Conservation (phyloP, 306 rosid species). For the Cicer bijugum region DNA sequence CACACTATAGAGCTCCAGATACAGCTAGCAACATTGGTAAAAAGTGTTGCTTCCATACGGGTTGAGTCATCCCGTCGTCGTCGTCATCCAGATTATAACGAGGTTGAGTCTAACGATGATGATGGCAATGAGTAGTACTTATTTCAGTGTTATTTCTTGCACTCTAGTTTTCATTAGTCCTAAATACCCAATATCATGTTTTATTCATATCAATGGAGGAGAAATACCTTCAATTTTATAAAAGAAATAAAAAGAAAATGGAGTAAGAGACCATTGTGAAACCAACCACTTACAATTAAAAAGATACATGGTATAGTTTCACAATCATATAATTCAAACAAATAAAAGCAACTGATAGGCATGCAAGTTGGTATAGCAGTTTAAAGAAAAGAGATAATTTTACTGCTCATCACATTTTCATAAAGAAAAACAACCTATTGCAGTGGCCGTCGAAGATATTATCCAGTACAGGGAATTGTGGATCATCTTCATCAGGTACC, state of each 20-base stretch:
- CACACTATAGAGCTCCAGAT: too few species aligned
- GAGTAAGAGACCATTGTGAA: constrained; percentile 4
- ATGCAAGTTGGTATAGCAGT: not conserved
- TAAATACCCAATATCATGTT: constrained; percentile 1
- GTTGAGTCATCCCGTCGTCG: too few species aligned
- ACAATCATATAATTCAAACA: not conserved
- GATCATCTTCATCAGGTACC: constrained; percentile 91
- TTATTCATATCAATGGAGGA: constrained; percentile 20
- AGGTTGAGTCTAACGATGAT: too few species aligned
- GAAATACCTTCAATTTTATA: not conserved
- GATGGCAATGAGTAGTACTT: too few species aligned
- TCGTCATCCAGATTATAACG: too few species aligned
- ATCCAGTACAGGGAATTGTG: constrained; percentile 79
- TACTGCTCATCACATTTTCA: constrained; percentile 25
- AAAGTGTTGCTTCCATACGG: too few species aligned
- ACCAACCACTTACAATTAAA: not conserved
- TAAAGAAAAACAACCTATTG: constrained; percentile 69
- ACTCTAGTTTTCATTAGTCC: not conserved
- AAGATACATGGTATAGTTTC: constrained; percentile 3
- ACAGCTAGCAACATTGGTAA: too few species aligned
- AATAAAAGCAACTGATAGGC: constrained; percentile 15
- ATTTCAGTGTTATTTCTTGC: too few species aligned
- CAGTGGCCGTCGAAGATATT: constrained; percentile 75
- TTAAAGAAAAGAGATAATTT: constrained; percentile 29
- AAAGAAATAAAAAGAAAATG: not conserved